Evolutionary conservation across 2,329 filamentous ascomycete genomes (phyloP), one percentile per base, ranked within the genome.

Genomic region (Colletotrichum karsti): DNA sequence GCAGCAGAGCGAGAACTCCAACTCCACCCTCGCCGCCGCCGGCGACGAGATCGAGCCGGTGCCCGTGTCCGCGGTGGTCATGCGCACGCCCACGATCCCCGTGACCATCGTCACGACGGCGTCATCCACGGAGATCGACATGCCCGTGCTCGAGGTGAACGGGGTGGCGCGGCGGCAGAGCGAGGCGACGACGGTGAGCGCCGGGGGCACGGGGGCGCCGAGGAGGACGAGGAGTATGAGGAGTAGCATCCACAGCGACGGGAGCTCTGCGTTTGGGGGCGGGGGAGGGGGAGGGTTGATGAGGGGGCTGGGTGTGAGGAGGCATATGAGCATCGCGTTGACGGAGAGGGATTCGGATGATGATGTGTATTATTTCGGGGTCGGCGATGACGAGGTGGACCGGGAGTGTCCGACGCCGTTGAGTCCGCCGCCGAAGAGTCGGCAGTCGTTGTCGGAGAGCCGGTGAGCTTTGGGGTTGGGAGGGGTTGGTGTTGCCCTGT

Each of bases 331-430:
- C 39, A 30, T 65, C 1, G 46, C 65, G 18, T 15, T 68, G 53
- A 68, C 65, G 2, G 65, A 68, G 20, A 58, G 65, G 12, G 65
- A 67, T 8, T 68, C 65, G 18, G 65, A 68, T n/a, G 65, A 68
- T 8, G 65, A 68, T 28, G 28, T 48, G 8, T 65, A 42, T 13
- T 68, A 59, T 26, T 68, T 68, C 15, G 65, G 65, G 2, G 46
- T 57, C 1, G 56, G 8, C 5, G 65, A 54, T 37, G 65, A 68
- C 24, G 59, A 46, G 3, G 64, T 64, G 7, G 48, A 65, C 12
- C 2, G 44, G 35, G 60, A 54, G 18, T 67, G 65, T 7, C 61
- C 65, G 15, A 68, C 65, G 30, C 60, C 65, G 3, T 20, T 68
- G 1, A 68, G 65, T 7, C 65, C 65, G 20, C 65, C 65, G 12